A percentile compares a stretch with the other conserved stretches of the same genome.
Evolutionary conservation across 2,329 filamentous ascomycete genomes (phyloP).

Genomic region (Penicillium sp.): DNA sequence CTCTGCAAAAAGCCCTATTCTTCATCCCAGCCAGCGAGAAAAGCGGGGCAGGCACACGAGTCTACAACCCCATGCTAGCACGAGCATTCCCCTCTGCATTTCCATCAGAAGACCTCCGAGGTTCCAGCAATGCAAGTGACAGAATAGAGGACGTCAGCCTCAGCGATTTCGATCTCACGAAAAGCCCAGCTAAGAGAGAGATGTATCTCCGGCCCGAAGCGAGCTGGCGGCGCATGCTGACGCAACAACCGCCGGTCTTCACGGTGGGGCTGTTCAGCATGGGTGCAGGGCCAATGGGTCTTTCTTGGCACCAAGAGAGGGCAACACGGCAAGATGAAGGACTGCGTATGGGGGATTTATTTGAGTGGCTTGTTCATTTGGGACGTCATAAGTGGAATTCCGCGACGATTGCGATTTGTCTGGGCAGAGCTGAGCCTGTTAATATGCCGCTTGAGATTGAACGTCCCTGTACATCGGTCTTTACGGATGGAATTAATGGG

Average conservation of each 20-base stretch:
- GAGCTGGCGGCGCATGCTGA: slow-evolving; percentile 5
- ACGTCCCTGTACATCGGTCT: no score
- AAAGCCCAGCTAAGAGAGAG: neutral
- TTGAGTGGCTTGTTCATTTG: neutral
- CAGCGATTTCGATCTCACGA: neutral
- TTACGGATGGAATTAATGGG: neutral
- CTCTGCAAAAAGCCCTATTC: neutral
- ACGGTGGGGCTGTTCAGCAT: neutral
- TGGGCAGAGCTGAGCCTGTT: neutral
- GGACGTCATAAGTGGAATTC: neutral
- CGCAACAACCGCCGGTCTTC: slow-evolving; percentile 1
- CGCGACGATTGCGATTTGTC: neutral
- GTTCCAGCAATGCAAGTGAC: neutral
- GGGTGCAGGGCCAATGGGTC: neutral
- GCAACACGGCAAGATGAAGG: neutral
- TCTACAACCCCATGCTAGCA: neutral
- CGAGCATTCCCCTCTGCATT: neutral
- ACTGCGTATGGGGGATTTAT: slow-evolving; percentile 1
- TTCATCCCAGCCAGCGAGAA: neutral
- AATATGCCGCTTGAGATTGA: neutral
- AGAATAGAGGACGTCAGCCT: neutral
- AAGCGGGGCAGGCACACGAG: neutral
- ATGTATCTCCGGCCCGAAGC: slow-evolving; percentile 1
- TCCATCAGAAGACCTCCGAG: neutral
- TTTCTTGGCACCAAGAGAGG: neutral